Evolutionary conservation across 2,329 filamentous ascomycete genomes (phyloP).

Genomic region (Colletotrichum falcatum): DNA sequence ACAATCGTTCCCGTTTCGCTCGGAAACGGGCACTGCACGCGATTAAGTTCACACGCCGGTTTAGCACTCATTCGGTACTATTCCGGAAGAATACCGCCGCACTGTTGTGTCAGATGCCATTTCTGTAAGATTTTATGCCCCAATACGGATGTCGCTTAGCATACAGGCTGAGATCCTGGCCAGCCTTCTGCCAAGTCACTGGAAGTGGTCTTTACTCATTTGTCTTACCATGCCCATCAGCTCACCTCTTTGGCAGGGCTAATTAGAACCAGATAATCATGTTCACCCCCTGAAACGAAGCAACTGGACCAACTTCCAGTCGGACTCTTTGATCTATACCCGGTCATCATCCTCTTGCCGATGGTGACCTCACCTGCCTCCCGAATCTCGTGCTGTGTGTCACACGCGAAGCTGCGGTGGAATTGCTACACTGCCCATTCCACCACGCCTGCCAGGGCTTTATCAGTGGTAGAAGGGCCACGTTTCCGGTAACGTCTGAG

Average conservation of each 20-base stretch:
- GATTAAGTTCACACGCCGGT: background rate
- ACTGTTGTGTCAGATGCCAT: slow-evolving; percentile 57
- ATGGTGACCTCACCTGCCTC: slow-evolving; percentile 65
- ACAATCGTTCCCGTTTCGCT: background rate
- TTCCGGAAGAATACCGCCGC: slow-evolving; percentile 49
- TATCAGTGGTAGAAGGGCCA: slow-evolving; percentile 27
- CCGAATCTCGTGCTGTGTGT: slow-evolving; percentile 51
- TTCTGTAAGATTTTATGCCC: slow-evolving; percentile 57
- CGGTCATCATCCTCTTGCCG: slow-evolving; percentile 64
- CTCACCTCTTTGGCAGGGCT: background rate
- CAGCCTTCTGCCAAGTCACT: slow-evolving; percentile 57
- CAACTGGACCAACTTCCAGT: slow-evolving; percentile 58
- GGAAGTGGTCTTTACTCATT: slow-evolving; percentile 55
- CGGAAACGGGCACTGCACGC: background rate
- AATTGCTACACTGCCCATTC: slow-evolving; percentile 40
- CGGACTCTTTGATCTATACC: slow-evolving; percentile 62
- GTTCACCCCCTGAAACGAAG: slow-evolving; percentile 62
- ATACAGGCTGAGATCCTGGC: slow-evolving; percentile 67
- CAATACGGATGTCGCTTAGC: slow-evolving; percentile 61
- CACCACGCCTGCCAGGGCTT: slow-evolving; percentile 35
- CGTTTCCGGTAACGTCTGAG: slow-evolving; percentile 32
- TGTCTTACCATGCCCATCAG: slow-evolving; percentile 37
- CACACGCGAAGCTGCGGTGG: slow-evolving; percentile 34
- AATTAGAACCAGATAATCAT: slow-evolving; percentile 54
- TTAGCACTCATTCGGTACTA: slow-evolving; percentile 57